phyloP scores from a whole-genome alignment of 352 stramenopile species.

The Elongisporangium anandrum region DNA sequence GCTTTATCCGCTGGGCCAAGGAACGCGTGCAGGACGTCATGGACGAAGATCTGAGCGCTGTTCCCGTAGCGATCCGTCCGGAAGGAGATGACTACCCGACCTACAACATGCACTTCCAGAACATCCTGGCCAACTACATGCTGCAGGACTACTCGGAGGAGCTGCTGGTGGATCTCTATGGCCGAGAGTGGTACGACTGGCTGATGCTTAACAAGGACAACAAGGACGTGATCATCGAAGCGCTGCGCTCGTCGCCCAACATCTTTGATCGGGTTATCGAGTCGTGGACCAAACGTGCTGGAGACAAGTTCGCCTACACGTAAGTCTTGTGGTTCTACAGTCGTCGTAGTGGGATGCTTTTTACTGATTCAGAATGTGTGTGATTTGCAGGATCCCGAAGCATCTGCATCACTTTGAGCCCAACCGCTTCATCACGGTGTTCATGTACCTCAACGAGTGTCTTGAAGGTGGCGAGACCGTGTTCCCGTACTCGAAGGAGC shows the following conservation, averaged over 20 bases:
- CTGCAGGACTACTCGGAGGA: constrained; percentile 44
- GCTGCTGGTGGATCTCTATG: constrained; percentile 25
- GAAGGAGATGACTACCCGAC: constrained; percentile 46
- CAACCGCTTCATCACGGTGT: constrained; percentile 94
- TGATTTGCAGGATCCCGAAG: constrained; percentile 24
- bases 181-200: constrained; percentile 45
- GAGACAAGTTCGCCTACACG: constrained; percentile 37
- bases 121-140: constrained; percentile 37
- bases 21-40: constrained; percentile 50
- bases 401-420: constrained; percentile 59
- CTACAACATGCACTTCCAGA: constrained; percentile 57
- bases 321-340: constrained; percentile 5
- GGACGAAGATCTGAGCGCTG: constrained; percentile 23
- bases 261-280: constrained; percentile 45
- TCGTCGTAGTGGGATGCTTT: background rate
- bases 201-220: constrained; percentile 36
- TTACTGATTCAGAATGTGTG: constrained; percentile 1
- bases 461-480: constrained; percentile 92
- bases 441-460: constrained; percentile 94
- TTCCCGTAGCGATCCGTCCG: constrained; percentile 30
- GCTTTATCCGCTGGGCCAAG: constrained; percentile 67
- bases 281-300: constrained; percentile 46
- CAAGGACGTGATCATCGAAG: constrained; percentile 50
- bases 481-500: constrained; percentile 82
- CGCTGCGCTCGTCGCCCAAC: constrained; percentile 19